Evolutionary conservation across 2,329 filamentous ascomycete species (phyloP).

Genomic region (Aspergillus nomiae): DNA sequence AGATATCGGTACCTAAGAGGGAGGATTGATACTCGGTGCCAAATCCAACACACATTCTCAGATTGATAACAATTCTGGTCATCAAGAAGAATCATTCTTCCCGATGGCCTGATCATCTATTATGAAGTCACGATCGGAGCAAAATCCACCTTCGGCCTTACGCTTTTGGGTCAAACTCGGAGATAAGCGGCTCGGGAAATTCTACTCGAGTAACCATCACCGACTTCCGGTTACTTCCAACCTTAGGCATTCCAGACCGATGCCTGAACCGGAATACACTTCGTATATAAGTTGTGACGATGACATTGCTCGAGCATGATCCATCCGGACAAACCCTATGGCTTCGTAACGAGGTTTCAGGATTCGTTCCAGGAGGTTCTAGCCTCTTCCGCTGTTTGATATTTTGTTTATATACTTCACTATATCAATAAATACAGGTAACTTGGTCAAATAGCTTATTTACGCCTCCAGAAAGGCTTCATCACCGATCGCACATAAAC

Average conservation of each 20-base stretch:
- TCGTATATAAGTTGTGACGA: no score
- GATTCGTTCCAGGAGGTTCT: background rate
- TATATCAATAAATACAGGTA: background rate
- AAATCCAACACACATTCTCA: background rate
- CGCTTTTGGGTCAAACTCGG: background rate
- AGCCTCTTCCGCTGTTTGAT: background rate
- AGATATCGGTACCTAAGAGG: no score
- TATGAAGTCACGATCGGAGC: slow-evolving; percentile 1
- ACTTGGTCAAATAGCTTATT: slow-evolving; percentile 4
- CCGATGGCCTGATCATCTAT: slow-evolving; percentile 1
- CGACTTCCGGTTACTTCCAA: background rate
- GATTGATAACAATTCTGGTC: background rate
- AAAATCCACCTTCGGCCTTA: background rate
- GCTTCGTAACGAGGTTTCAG: no score
- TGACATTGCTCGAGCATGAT: no score
- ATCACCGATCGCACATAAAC: slow-evolving; percentile 37
- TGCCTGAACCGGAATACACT: background rate
- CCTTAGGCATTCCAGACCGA: background rate
- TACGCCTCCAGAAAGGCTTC: slow-evolving; percentile 29
- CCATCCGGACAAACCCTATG: no score
- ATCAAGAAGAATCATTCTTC: background rate
- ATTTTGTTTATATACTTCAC: background rate
- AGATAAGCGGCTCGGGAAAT: background rate
- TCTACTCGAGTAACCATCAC: background rate
- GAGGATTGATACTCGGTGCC: background rate